phyloP scores from a whole-genome alignment of 2,329 filamentous ascomycete species.

The Botrytis porri region DNA sequence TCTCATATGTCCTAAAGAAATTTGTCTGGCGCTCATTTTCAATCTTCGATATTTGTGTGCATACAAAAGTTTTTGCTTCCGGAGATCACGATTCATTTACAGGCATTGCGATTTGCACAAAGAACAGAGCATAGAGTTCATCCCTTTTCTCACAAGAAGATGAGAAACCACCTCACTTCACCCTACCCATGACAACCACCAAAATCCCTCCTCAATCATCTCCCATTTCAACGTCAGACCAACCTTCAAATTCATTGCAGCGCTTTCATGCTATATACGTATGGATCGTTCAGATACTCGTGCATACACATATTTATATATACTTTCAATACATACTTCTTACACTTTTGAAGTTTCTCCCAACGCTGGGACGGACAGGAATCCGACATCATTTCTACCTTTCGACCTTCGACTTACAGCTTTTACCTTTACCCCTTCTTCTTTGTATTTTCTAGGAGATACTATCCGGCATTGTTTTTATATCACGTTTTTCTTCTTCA shows the following conservation, averaged over 20 bases:
- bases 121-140: constrained; percentile 4
- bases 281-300: not conserved
- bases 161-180: not conserved
- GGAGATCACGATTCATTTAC: not conserved
- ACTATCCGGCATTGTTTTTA: constrained; percentile 11
- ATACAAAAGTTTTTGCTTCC: constrained; percentile 2
- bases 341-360: not conserved
- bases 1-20: constrained; percentile 12
- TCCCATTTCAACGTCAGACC: not conserved
- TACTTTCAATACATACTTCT: constrained; percentile 5
- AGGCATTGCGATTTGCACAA: constrained; percentile 1
- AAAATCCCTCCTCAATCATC: not conserved
- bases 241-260: not conserved
- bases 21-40: not conserved
- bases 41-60: not conserved
- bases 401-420: not conserved
- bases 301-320: not conserved
- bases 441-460: constrained; percentile 15
- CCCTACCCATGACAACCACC: not conserved
- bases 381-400: not conserved
- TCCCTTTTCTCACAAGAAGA: not conserved
- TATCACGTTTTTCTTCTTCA: not conserved
- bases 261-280: not conserved
- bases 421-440: constrained; percentile 2
- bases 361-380: not conserved